Percentiles rank a stretch among this genome's conserved stretches.
Conservation (phyloP, 306 rosid genomes). For the barrel medic (Medicago truncatula) region DNA sequence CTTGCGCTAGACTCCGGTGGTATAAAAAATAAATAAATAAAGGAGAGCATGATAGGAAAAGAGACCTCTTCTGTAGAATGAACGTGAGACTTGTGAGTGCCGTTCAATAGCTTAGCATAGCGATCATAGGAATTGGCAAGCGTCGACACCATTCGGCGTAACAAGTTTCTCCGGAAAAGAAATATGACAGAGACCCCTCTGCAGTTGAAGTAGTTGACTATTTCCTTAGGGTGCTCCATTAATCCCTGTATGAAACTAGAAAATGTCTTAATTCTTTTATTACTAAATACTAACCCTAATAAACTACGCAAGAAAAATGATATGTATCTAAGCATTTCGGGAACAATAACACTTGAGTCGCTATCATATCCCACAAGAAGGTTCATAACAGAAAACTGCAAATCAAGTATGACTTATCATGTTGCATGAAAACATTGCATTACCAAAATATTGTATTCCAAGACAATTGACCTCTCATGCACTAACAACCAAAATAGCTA, state of each 20-base stretch:
- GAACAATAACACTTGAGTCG: neutral
- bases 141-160: conserved; percentile 77
- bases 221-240: conserved; percentile 78
- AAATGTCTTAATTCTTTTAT: conserved; percentile 43
- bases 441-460: conserved; percentile 6
- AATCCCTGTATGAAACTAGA: conserved; percentile 66
- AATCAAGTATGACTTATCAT: conserved; percentile 26
- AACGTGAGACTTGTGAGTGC: conserved; percentile 94
- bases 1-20: neutral
- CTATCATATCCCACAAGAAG: neutral
- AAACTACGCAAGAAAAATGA: conserved; percentile 7
- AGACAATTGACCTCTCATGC: conserved; percentile 2
- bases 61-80: conserved; percentile 82
- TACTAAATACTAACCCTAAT: neutral
- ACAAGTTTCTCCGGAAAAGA: conserved; percentile 80
- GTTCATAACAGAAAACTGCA: neutral
- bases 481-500: neutral
- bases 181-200: conserved; percentile 77
- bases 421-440: conserved; percentile 19
- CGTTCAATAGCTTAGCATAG: conserved; percentile 82
- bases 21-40: neutral
- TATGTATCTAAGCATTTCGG: neutral
- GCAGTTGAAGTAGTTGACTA: conserved; percentile 76
- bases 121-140: conserved; percentile 91
- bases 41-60: conserved; percentile 34